Evolutionary conservation across 2,329 filamentous ascomycete genomes (phyloP), one percentile per base, ranked within the genome.

Genomic region (Epichloe uncinata): DNA sequence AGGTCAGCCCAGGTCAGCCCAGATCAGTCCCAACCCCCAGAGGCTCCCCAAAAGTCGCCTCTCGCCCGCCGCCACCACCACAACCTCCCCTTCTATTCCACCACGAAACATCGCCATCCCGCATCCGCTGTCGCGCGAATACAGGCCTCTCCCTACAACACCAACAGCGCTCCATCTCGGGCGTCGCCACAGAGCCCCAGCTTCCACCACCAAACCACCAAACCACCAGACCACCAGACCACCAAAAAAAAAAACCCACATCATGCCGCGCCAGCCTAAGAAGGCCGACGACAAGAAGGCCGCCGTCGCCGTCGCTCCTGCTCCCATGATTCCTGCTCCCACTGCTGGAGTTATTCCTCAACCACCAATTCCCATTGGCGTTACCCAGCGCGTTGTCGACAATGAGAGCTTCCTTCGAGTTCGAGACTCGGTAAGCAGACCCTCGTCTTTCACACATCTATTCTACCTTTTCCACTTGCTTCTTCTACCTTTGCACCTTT

Each of bases 361-460:
- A 35, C 50, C 53, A 36, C 50, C 47, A 34, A 34, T 57, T 37
- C 51, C 55, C 38, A 52, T 54, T 22, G 51, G 48, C 12, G 47
- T 58, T 43, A 55, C 60, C 47, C 60, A 64, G 53, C 66, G 64
- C 51, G 61, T 72, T 41, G 78, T 85, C 56, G 80, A 87, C 54
- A 75, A 85, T 51, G 83, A 87, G 52, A 84, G 87, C 66, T 91
- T 91, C 65, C 77, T 87, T 53, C 77, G 83, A 62, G 87, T 89
- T 45, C 80, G 87, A 61, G 87, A 94, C 65, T 83, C 81, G 64
- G 88, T 94, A 82, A 77, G 85, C 71, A 51, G 49, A 41, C 5
- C n/a, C 35, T 50, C 7, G 16, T 16, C 44, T 16, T 46, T 53
- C 48, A 54, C 52, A 38, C 51, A 43, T 53, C 48, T 45, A 41